phyloP scores from a whole-genome alignment of 306 rosid genomes.

The cucumber (Cucumis sativus) region Cucumber_9930_V3 NC_026657.2:23454501-23455000 shows the following conservation, averaged over 20 bases:
- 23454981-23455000: background rate
- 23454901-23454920: background rate
- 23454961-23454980: background rate
- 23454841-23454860: conserved; percentile 43
- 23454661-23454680: conserved; percentile 60
- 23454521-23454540: too few species aligned
- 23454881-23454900: background rate
- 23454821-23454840: conserved; percentile 21
- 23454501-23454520: too few species aligned
- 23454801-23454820: conserved; percentile 4
- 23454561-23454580: conserved; percentile 57
- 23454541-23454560: conserved; percentile 12
- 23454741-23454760: conserved; percentile 37
- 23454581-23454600: conserved; percentile 49
- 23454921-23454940: too few species aligned
- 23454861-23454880: background rate
- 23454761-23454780: conserved; percentile 40
- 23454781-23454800: conserved; percentile 35
- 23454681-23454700: conserved; percentile 44
- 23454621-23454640: conserved; percentile 24
- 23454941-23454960: too few species aligned
- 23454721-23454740: conserved; percentile 56
- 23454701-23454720: conserved; percentile 79
- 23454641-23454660: conserved; percentile 65
- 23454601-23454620: conserved; percentile 29